These are phyloP conservation scores for Cryphonectria radicalis DNA, from an alignment of 2,329 filamentous ascomycete species.

Conservation along the genomic window DNA sequence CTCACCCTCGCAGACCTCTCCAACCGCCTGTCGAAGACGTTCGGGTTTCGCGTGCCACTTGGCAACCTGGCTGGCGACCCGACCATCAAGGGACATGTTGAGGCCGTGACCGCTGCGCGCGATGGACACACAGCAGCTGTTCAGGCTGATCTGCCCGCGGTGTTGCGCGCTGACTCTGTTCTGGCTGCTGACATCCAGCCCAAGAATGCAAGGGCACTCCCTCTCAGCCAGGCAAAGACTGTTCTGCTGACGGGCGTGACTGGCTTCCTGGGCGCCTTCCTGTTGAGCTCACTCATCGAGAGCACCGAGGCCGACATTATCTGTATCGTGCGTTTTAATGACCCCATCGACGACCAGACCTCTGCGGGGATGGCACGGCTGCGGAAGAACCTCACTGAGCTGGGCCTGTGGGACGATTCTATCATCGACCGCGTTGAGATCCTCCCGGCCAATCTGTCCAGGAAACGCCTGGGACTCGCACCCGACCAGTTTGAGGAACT, in stretches of 20 bases:
- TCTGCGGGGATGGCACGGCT: conserved; percentile 73
- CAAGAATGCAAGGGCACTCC: conserved; percentile 55
- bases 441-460: conserved; percentile 72
- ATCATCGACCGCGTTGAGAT: conserved; percentile 80
- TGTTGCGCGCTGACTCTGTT: conserved; percentile 67
- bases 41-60: conserved; percentile 75
- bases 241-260: conserved; percentile 76
- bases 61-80: conserved; percentile 72
- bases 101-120: conserved; percentile 70
- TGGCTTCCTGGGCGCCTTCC: conserved; percentile 76
- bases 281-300: conserved; percentile 71
- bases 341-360: conserved; percentile 66
- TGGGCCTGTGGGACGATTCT: conserved; percentile 76
- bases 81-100: conserved; percentile 73
- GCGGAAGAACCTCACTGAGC: conserved; percentile 75
- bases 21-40: conserved; percentile 68
- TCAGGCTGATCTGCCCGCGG: conserved; percentile 73
- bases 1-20: conserved; percentile 77
- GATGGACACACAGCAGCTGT: conserved; percentile 76
- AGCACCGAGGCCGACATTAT: conserved; percentile 70
- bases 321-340: conserved; percentile 74
- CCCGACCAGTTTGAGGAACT: conserved; percentile 68
- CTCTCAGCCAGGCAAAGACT: conserved; percentile 68
- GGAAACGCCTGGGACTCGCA: conserved; percentile 69
- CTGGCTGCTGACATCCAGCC: conserved; percentile 73